phyloP scores from a whole-genome alignment of 768 basidiomycete species.

The Calvatia gigantea region DNA sequence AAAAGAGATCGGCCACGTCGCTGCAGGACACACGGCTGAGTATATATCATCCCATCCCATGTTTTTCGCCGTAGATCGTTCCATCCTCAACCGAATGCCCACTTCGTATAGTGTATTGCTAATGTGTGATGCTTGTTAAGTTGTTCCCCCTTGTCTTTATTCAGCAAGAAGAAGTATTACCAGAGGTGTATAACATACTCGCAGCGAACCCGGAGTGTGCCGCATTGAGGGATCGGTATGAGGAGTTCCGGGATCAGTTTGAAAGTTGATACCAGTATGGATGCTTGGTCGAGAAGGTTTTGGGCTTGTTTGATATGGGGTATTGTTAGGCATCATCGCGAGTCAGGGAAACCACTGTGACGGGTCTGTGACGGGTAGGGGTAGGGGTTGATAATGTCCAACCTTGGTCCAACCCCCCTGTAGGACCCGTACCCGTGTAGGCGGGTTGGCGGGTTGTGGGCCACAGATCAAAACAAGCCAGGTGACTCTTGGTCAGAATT shows the following conservation, averaged over 20 bases:
- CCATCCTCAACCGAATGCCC: not conserved
- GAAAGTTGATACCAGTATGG: not conserved
- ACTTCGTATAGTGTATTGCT: not conserved
- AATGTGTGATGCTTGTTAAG: not conserved
- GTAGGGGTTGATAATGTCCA: too few relatives aligned
- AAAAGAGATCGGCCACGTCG: slow-evolving; percentile 14
- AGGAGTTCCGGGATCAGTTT: slow-evolving; percentile 25
- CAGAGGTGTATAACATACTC: slow-evolving; percentile 53
- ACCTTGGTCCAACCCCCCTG: too few relatives aligned
- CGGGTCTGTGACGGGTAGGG: too few relatives aligned
- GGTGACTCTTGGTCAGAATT: too few relatives aligned
- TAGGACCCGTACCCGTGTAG: too few relatives aligned
- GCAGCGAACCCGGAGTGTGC: slow-evolving; percentile 56
- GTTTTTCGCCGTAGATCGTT: slow-evolving; percentile 46
- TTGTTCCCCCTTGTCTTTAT: slow-evolving; percentile 25
- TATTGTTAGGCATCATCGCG: too few relatives aligned
- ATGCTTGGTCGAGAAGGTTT: not conserved
- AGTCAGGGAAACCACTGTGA: too few relatives aligned
- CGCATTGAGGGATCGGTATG: slow-evolving; percentile 33
- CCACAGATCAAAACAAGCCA: too few relatives aligned
- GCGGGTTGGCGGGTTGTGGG: too few relatives aligned
- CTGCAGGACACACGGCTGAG: slow-evolving; percentile 48
- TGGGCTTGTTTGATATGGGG: not conserved
- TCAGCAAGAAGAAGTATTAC: slow-evolving; percentile 50
- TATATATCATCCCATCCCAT: slow-evolving; percentile 47